Evolutionary conservation across 179 eudicot genomes (phyloP).

Genomic region (Heliamphora pulchella): DNA sequence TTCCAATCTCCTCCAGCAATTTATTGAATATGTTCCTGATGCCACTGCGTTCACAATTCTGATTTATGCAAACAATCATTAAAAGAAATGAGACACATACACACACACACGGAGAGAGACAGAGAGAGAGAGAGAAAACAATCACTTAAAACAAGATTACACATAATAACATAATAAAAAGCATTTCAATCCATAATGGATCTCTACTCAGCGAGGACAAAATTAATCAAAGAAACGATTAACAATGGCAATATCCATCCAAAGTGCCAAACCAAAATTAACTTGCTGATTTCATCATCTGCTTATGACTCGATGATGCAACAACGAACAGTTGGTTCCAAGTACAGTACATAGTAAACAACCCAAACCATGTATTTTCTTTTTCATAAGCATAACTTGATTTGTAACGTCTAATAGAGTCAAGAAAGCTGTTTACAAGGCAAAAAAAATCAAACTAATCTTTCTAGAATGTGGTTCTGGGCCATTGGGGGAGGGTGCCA

Average conservation of each 20-base stretch:
- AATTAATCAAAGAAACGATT: background rate
- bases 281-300: background rate
- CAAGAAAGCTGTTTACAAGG: background rate
- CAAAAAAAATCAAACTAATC: background rate
- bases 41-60: conserved; percentile 40
- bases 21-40: conserved; percentile 49
- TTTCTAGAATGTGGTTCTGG: background rate
- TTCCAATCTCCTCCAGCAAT: conserved; percentile 53
- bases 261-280: background rate
- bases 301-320: background rate
- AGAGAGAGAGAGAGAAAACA: conserved; percentile 17
- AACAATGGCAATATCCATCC: background rate
- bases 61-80: conserved; percentile 8
- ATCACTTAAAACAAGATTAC: conserved; percentile 6
- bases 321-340: background rate
- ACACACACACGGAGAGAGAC: too few relatives aligned
- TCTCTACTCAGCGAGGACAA: background rate
- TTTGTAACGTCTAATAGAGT: background rate
- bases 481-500: too few relatives aligned
- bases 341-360: background rate
- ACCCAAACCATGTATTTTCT: background rate
- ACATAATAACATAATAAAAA: background rate
- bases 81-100: background rate
- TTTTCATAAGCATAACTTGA: background rate
- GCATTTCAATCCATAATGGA: background rate